Conservation (phyloP, 805 yeast species). For the Scheffersomyces coipomensis region DNA sequence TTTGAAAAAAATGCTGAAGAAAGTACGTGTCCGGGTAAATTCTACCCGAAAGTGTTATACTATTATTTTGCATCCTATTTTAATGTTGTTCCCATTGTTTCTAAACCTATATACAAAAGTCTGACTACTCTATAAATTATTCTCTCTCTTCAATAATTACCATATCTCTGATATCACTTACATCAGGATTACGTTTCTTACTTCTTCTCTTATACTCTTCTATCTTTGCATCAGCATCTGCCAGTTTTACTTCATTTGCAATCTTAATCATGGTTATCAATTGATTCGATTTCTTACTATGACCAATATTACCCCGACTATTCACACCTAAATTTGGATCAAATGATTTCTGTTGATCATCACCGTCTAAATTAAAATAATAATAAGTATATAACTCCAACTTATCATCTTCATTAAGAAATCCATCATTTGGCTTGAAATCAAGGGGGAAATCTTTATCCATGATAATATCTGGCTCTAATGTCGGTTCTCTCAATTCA, state of each 20-base stretch:
- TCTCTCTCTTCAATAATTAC: no score
- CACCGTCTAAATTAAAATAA: constrained; percentile 22
- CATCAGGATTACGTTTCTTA: neutral
- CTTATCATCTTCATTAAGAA: constrained; percentile 35
- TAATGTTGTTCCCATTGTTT: no score
- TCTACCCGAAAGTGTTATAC: neutral
- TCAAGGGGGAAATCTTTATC: constrained; percentile 1
- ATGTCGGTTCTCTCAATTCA: neutral
- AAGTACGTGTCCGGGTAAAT: neutral
- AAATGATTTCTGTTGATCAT: constrained; percentile 11
- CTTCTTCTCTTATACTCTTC: neutral
- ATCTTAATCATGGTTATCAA: neutral
- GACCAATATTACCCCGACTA: constrained; percentile 12
- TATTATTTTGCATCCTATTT: neutral
- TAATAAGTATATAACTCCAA: constrained; percentile 42
- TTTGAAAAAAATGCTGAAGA: neutral
- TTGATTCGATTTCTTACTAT: constrained; percentile 10
- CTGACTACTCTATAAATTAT: no score
- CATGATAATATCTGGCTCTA: neutral
- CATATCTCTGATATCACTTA: no score
- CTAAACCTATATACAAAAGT: no score
- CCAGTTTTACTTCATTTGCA: neutral
- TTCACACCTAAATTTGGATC: constrained; percentile 11
- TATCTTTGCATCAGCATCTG: neutral
- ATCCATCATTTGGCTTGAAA: constrained; percentile 33